Percentiles rank a stretch among this genome's conserved stretches.
Evolutionary conservation across 164 flowering plant genomes (phyloP).

Genomic region (Nymphaea colorata): DNA sequence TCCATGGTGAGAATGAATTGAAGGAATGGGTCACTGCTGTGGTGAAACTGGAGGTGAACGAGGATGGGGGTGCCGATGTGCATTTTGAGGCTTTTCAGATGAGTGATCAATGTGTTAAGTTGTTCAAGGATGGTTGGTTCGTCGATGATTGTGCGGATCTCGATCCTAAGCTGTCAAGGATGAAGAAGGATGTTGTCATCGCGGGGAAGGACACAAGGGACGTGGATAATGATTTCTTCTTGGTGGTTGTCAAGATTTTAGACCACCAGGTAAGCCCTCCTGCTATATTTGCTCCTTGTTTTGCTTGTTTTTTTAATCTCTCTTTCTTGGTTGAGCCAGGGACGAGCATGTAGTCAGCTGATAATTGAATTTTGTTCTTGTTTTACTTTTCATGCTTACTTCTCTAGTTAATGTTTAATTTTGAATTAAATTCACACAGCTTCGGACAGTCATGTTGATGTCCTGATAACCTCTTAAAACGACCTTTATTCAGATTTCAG

Average conservation of each 20-base stretch:
- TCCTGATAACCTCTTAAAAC: too few relatives aligned
- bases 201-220: slow-evolving; percentile 77
- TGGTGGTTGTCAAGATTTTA: slow-evolving; percentile 81
- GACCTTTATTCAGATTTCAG: too few relatives aligned
- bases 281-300: not conserved
- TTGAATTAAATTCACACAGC: too few relatives aligned
- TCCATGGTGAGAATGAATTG: slow-evolving; percentile 68
- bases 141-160: slow-evolving; percentile 14
- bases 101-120: slow-evolving; percentile 80
- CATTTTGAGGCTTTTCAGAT: slow-evolving; percentile 96
- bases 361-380: too few relatives aligned
- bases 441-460: too few relatives aligned
- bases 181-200: slow-evolving; percentile 92
- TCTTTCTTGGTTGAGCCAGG: not conserved
- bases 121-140: slow-evolving; percentile 89
- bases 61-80: slow-evolving; percentile 79
- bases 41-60: slow-evolving; percentile 80
- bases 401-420: too few relatives aligned
- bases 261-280: slow-evolving; percentile 65
- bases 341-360: too few relatives aligned
- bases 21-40: slow-evolving; percentile 95
- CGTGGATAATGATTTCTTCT: slow-evolving; percentile 84
- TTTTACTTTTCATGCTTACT: too few relatives aligned
- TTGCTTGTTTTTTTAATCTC: too few relatives aligned
- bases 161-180: slow-evolving; percentile 77